Conservation (phyloP, 148 eudicot genomes). For the Rhododendron williamsianum region DNA sequence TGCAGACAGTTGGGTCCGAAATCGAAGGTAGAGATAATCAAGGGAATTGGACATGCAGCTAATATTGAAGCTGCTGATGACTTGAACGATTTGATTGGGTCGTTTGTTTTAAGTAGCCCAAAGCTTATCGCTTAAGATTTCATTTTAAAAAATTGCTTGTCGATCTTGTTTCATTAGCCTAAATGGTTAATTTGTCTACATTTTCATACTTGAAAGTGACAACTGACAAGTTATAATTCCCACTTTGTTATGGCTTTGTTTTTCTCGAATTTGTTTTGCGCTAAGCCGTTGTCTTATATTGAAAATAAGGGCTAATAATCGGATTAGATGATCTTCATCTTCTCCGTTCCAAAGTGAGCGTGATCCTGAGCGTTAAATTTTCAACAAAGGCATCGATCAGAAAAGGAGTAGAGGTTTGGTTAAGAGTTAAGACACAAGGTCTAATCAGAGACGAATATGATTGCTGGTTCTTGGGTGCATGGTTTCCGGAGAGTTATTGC, state of each 20-base stretch:
- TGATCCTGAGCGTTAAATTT: neutral
- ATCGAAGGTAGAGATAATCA: conserved; percentile 8
- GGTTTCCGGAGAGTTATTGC: too few relatives aligned
- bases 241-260: neutral
- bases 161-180: neutral
- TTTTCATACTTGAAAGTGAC: neutral
- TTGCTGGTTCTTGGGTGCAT: too few relatives aligned
- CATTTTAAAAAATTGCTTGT: neutral
- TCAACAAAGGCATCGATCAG: too few relatives aligned
- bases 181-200: neutral
- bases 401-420: too few relatives aligned
- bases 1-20: conserved; percentile 7
- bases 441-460: too few relatives aligned
- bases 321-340: neutral
- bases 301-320: neutral
- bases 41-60: conserved; percentile 4
- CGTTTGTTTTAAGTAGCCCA: neutral
- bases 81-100: neutral
- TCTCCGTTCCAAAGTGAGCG: neutral
- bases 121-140: neutral
- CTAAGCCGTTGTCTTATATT: neutral
- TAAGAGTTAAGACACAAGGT: too few relatives aligned
- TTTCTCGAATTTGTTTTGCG: neutral
- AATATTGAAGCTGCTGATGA: neutral
- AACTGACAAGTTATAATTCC: neutral